Evolutionary conservation across 352 stramenopile genomes (phyloP), one percentile per base, ranked within the genome.

Genomic region (Peronospora belbahrii): DNA sequence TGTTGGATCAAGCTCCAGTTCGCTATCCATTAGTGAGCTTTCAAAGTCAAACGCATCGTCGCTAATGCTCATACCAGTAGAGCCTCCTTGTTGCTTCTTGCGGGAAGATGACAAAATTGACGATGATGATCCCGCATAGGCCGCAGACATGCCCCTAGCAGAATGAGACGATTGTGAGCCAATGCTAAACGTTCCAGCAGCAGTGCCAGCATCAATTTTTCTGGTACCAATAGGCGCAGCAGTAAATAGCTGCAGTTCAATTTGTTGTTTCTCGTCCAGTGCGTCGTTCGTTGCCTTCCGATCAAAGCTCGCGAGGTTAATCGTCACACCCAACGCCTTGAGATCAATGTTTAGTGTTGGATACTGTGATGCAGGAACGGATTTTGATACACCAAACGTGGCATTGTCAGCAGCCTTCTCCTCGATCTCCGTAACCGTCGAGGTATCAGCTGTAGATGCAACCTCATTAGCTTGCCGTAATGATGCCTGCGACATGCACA

Each of bases 231-330:
- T 89, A n/a, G 82, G 82, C 0, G 82, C 75, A 4, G 82, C 82
- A 24, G 82, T 88, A 33, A 94, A 94, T 14, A 94, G 25, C 31
- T 94, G 79, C 15, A 94, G 36, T 49, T 94, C 79, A 27, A 91
- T 90, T 41, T 94, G 82, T 50, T 90, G 77, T 31, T 94, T 94
- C 43, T 94, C 82, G 49, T 93, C 78, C 18, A 89, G 41, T 35
- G 80, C 73, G 4, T 83, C 78, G 15, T 62, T 72, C 13, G 66
- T 65, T 35, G 65, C 59, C 47, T 80, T 70, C 15, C 56, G 71
- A 22, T 68, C 70, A 22, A 82, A 85, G 20, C 64, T 76, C 13
- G 66, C 56, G 32, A 83, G 65, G 25, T 85, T 68, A 11, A 77
- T 68, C 4, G 54, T 62, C 13, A 85, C 55, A 0, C 73, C 76